Conservation (phyloP, 106 monocot genomes). For the Acanthochlamys bracteata region DNA sequence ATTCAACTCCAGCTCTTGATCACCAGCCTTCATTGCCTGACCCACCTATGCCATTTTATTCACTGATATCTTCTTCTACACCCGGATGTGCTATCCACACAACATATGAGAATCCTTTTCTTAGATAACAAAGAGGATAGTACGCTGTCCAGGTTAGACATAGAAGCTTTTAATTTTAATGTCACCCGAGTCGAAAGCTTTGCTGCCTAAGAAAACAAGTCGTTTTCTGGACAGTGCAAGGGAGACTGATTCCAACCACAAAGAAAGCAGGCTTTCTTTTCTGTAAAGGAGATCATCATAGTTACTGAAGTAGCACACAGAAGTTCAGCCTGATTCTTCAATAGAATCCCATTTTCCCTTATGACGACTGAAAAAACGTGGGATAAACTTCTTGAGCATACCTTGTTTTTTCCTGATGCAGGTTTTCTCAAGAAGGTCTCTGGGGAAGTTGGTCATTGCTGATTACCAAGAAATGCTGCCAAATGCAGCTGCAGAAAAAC, state of each 20-base stretch:
- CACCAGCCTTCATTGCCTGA: not conserved
- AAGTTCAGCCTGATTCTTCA: conserved; percentile 13
- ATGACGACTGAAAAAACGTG: too few relatives aligned
- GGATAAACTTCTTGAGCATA: too few relatives aligned
- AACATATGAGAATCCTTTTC: conserved; percentile 15
- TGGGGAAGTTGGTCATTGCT: not conserved
- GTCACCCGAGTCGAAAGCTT: not conserved
- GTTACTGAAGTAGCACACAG: conserved; percentile 20
- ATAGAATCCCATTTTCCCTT: conserved; percentile 38
- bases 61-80: not conserved
- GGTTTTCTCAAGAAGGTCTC: conserved; percentile 23
- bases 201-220: not conserved
- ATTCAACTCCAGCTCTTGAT: not conserved
- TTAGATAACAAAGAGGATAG: conserved; percentile 3
- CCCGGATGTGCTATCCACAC: not conserved
- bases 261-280: conserved; percentile 32
- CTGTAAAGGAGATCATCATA: conserved; percentile 27
- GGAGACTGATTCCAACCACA: conserved; percentile 20
- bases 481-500: not conserved
- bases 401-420: conserved; percentile 27
- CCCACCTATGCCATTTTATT: not conserved
- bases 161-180: conserved; percentile 1
- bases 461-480: not conserved
- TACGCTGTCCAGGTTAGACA: not conserved
- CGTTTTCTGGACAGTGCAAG: conserved; percentile 5